These are phyloP conservation scores for Mangifera indica DNA, from an alignment of 345 rosid genomes.

Conservation along the genomic window DNA sequence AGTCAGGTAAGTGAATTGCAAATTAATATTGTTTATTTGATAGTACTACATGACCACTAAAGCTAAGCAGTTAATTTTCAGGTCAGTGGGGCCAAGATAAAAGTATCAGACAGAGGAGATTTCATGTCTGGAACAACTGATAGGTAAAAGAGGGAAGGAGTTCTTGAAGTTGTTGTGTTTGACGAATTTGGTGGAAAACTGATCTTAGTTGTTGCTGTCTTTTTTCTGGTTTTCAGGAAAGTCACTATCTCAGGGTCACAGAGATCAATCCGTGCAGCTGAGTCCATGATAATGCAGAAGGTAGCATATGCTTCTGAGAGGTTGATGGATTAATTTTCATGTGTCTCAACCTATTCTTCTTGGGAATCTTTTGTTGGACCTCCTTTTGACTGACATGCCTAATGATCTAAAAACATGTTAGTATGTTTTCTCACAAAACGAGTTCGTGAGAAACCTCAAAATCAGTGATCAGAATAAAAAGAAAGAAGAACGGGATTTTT, in stretches of 20 bases:
- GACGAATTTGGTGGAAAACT: background rate
- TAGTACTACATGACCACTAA: conserved; percentile 13
- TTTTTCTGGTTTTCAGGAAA: conserved; percentile 55
- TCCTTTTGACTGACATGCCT: conserved; percentile 8
- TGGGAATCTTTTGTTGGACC: conserved; percentile 16
- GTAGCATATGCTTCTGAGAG: conserved; percentile 85
- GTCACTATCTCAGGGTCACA: conserved; percentile 91
- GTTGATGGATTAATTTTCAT: conserved; percentile 46
- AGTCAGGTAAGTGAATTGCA: conserved; percentile 59
- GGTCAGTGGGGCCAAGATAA: conserved; percentile 92
- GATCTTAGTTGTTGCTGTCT: conserved; percentile 4
- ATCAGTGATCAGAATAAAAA: conserved; percentile 18
- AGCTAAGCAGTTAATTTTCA: conserved; percentile 28
- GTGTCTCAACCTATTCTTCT: conserved; percentile 17
- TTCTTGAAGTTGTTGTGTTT: background rate
- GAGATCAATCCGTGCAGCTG: conserved; percentile 81
- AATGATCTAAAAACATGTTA: conserved; percentile 19
- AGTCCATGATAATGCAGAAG: conserved; percentile 91
- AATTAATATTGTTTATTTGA: conserved; percentile 2
- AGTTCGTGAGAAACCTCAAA: conserved; percentile 22
- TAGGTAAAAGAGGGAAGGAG: conserved; percentile 46
- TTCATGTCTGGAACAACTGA: conserved; percentile 89
- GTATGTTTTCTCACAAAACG: background rate
- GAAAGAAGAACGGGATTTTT: conserved; percentile 13
- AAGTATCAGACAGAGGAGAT: conserved; percentile 96